These are phyloP conservation scores for Stachybotrys chlorohalonatus DNA, from an alignment of 2,329 filamentous ascomycete genomes.

Conservation along the genomic window DNA sequence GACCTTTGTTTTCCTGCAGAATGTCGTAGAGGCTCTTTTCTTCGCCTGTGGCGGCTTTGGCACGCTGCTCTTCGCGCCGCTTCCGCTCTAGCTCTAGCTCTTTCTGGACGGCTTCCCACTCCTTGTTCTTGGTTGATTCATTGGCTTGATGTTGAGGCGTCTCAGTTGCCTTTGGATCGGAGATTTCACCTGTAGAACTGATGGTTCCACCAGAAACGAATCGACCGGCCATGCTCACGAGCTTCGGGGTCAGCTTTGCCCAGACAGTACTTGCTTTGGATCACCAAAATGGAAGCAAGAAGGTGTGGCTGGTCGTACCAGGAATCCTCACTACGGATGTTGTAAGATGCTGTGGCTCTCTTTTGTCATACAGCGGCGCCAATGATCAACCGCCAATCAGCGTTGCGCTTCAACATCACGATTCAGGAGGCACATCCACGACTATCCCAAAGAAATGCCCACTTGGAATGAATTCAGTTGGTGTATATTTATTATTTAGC, in stretches of 20 bases:
- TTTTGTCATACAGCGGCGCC: too few relatives aligned
- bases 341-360: too few relatives aligned
- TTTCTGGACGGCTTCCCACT: constrained; percentile 57
- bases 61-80: constrained; percentile 41
- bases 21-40: constrained; percentile 64
- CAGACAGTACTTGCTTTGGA: background rate
- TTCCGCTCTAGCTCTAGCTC: constrained; percentile 54
- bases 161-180: constrained; percentile 9
- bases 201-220: constrained; percentile 50
- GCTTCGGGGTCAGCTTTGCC: background rate
- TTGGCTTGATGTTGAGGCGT: constrained; percentile 7
- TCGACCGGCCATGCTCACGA: constrained; percentile 36
- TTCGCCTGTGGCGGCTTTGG: constrained; percentile 28
- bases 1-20: constrained; percentile 74
- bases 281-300: too few relatives aligned
- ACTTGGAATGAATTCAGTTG: too few relatives aligned
- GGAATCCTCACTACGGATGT: too few relatives aligned
- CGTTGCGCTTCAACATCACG: too few relatives aligned
- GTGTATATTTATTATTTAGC: too few relatives aligned
- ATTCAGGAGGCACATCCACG: too few relatives aligned
- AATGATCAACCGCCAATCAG: too few relatives aligned
- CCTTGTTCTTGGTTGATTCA: constrained; percentile 20
- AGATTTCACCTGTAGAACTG: constrained; percentile 11
- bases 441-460: too few relatives aligned
- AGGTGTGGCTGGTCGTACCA: too few relatives aligned